Evolutionary conservation across 1,139 yeast species (phyloP).

Genomic region (Chernovozyma aurita): DNA sequence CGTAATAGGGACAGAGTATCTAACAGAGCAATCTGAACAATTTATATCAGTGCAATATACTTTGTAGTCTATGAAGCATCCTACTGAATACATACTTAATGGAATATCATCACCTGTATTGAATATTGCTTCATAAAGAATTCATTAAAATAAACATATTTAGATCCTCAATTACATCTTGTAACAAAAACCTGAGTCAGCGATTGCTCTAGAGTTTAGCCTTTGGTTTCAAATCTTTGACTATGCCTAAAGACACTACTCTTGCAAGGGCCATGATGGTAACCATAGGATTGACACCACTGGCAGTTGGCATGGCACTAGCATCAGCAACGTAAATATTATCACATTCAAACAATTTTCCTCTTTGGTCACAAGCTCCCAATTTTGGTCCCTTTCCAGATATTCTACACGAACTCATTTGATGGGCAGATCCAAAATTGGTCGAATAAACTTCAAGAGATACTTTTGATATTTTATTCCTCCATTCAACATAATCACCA

Average conservation of each 20-base stretch:
- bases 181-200: too few relatives aligned
- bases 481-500: slow-evolving; percentile 45
- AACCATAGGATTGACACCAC: slow-evolving; percentile 58
- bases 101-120: too few relatives aligned
- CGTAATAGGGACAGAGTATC: too few relatives aligned
- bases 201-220: too few relatives aligned
- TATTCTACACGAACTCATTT: slow-evolving; percentile 57
- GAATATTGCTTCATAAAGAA: too few relatives aligned
- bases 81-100: too few relatives aligned
- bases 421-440: slow-evolving; percentile 53
- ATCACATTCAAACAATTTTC: slow-evolving; percentile 49
- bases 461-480: slow-evolving; percentile 22
- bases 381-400: slow-evolving; percentile 43
- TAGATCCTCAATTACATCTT: too few relatives aligned
- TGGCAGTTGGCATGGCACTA: slow-evolving; percentile 54
- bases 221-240: slow-evolving; percentile 28
- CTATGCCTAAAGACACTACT: slow-evolving; percentile 31
- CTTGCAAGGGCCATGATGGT: slow-evolving; percentile 40
- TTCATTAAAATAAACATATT: too few relatives aligned
- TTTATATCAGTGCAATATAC: too few relatives aligned
- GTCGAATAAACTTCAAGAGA: slow-evolving; percentile 28
- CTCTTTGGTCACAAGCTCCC: slow-evolving; percentile 48
- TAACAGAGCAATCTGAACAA: too few relatives aligned
- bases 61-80: too few relatives aligned
- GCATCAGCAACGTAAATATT: slow-evolving; percentile 57